phyloP scores from a whole-genome alignment of 129 eudicot species.

The Sambucus nigra region DNA sequence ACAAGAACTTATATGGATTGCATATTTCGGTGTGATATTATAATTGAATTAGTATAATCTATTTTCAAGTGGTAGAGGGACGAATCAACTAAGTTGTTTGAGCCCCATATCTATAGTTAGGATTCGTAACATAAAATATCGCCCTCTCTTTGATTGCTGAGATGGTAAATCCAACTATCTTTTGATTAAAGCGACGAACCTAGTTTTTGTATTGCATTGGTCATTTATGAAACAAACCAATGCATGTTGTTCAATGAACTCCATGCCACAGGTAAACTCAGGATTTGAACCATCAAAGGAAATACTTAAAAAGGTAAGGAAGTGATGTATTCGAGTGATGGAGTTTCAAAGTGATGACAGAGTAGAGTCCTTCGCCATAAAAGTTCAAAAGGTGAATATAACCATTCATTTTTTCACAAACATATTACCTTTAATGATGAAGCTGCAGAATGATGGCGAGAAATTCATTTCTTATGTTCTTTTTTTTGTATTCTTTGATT shows the following conservation, averaged over 20 bases:
- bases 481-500: too few species aligned
- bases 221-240: constrained; percentile 3
- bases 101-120: too few species aligned
- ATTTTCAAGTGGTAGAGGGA: constrained; percentile 42
- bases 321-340: constrained; percentile 74
- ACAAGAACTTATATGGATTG: background rate
- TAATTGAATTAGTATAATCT: background rate
- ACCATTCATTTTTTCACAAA: too few species aligned
- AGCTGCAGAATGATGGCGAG: too few species aligned
- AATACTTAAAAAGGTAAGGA: constrained; percentile 61
- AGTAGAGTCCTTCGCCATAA: constrained; percentile 40
- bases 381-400: constrained; percentile 33
- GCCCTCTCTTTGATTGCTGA: constrained; percentile 55
- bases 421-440: too few species aligned
- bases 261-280: constrained; percentile 42
- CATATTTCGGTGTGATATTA: background rate
- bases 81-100: constrained; percentile 62
- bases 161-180: constrained; percentile 43
- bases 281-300: constrained; percentile 69
- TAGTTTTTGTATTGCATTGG: background rate
- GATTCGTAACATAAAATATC: constrained; percentile 40
- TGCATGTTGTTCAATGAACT: constrained; percentile 2
- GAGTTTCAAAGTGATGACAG: constrained; percentile 47
- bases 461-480: too few species aligned
- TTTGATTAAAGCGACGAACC: constrained; percentile 1